Evolutionary conservation across 441 rosid genomes (phyloP).

Genomic region (Viola pubescens): DNA sequence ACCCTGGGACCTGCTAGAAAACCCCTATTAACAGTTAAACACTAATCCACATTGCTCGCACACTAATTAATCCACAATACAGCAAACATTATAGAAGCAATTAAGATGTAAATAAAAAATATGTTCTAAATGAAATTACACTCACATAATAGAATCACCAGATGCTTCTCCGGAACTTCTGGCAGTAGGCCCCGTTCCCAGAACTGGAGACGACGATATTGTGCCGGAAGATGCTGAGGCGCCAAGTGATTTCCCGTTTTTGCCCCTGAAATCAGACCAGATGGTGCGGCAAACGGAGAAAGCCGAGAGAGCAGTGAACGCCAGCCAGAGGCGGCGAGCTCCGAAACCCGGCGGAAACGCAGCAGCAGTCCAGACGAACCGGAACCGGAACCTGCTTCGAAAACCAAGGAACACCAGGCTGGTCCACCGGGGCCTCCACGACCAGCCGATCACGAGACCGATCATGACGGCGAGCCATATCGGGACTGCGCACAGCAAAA

Average conservation of each 20-base stretch:
- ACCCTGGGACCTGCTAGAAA: conserved; percentile 23
- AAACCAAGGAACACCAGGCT: conserved; percentile 72
- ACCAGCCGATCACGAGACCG: conserved; percentile 93
- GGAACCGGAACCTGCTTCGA: conserved; percentile 68
- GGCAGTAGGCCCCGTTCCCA: conserved; percentile 9
- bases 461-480: conserved; percentile 97
- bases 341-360: conserved; percentile 80
- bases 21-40: too few species aligned
- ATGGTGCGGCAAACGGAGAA: conserved; percentile 77
- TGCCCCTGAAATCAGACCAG: conserved; percentile 51
- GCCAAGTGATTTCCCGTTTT: conserved; percentile 30
- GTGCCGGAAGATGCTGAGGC: background rate
- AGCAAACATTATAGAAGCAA: background rate
- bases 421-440: conserved; percentile 99
- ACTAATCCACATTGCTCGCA: background rate
- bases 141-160: conserved; percentile 34
- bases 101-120: background rate
- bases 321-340: conserved; percentile 89
- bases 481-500: conserved; percentile 89
- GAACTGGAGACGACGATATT: background rate
- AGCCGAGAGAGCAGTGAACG: conserved; percentile 85
- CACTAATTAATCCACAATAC: conserved; percentile 13
- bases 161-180: conserved; percentile 26
- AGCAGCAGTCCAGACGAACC: conserved; percentile 63
- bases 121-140: background rate